Evolutionary conservation across 352 stramenopile species (phyloP), one percentile per base, ranked within the genome.

Genomic region (Phytopythium vexans): DNA sequence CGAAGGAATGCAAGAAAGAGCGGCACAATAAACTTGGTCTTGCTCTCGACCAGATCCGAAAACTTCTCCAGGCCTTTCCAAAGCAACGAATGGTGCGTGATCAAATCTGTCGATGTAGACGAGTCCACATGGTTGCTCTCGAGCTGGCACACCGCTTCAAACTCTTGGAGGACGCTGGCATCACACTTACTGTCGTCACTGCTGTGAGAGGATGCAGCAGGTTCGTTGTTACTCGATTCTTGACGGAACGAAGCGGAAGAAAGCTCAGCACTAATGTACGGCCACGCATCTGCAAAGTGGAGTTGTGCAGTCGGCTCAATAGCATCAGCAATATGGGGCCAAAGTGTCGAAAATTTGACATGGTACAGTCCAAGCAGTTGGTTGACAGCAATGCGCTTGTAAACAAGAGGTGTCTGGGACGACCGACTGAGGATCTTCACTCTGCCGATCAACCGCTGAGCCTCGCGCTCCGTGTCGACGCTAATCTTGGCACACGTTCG

Each of bases 301-400:
- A 74, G 52, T 12, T 68, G 52, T 6, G 76, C 66, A 10, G 77
- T 68, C 34, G 76, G 68, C 14, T 89, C 82, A 35, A 95, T 64
- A 1, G 82, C 81, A 21, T 90, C 78, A 0, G 82, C 65, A 21
- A 95, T 64, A 40, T 95, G 86, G 8, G 81, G 53, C 86, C 86
- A 96, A 57, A 96, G 79, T 4, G 81, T 90, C 7, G 86, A 78
- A 50, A 94, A 94, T 58, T 96, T 96, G 52, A 96, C 82, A 54
- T 96, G 85, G 62, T 89, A 93, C 15, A 94, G 58, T 48, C 86
- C 86, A 36, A 93, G 69, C 31, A 94, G 60, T 15, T 92, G 82
- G 42, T 87, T 79, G 32, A 88, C 62, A 3, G 85, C 82, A 27
- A 92, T 53, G 32, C 79, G 69, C 67, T 94, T 93, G 74, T 93